Conservation (phyloP, 2,329 filamentous ascomycete genomes). For the Aureobasidium melanogenum region DNA sequence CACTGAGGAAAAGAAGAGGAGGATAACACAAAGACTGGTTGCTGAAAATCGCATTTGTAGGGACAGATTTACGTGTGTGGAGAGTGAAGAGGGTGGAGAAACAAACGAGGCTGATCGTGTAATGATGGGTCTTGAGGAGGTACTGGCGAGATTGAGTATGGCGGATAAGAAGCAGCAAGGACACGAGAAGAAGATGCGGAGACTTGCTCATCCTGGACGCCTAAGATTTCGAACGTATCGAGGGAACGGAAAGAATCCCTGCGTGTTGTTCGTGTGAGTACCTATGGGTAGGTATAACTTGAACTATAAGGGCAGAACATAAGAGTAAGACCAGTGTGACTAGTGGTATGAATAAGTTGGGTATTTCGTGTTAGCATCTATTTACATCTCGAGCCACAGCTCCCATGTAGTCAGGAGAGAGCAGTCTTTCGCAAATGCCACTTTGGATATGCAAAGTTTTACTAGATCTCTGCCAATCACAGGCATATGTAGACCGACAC, state of each 20-base stretch:
- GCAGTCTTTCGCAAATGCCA: neutral
- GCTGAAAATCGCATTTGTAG: neutral
- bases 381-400: neutral
- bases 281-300: neutral
- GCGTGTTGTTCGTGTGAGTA: neutral
- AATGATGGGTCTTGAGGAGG: neutral
- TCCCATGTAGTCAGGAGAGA: too few relatives aligned
- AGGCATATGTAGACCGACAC: neutral
- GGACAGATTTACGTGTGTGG: neutral
- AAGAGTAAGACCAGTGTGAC: too few relatives aligned
- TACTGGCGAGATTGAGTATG: neutral
- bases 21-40: neutral
- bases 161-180: neutral
- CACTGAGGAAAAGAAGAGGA: neutral
- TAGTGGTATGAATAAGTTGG: neutral
- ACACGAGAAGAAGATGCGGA: neutral
- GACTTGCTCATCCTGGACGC: neutral
- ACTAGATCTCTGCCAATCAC: neutral
- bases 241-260: too few relatives aligned
- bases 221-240: too few relatives aligned
- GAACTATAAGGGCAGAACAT: neutral
- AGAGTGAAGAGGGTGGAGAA: neutral
- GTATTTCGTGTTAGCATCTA: neutral
- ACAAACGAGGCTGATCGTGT: neutral
- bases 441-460: neutral